phyloP scores from a whole-genome alignment of 352 stramenopile species.

The Phytophthora cryptogea region DNA sequence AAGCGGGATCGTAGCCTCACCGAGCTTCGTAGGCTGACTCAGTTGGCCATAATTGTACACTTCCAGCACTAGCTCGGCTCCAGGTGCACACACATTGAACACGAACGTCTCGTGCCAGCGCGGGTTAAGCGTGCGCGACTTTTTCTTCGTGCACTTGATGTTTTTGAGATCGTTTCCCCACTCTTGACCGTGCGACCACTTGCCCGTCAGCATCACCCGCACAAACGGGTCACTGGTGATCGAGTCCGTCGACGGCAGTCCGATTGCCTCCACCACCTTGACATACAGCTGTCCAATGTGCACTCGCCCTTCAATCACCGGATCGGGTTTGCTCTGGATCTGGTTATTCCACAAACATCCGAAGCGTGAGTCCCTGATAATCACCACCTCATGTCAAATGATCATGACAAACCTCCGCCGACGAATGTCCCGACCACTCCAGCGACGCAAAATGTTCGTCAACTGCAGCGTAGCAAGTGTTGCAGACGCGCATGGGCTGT shows the following conservation, averaged over 20 bases:
- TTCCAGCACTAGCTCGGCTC: conserved; percentile 81
- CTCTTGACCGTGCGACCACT: conserved; percentile 86
- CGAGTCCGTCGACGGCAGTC: conserved; percentile 83
- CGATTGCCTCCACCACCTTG: conserved; percentile 86
- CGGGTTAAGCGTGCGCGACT: conserved; percentile 84
- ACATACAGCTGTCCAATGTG: conserved; percentile 88
- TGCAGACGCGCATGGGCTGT: conserved; percentile 87
- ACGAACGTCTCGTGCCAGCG: conserved; percentile 89
- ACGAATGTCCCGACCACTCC: conserved; percentile 82
- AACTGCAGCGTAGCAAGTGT: conserved; percentile 82
- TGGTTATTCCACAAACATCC: conserved; percentile 20
- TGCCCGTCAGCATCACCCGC: conserved; percentile 80
- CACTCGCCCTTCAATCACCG: conserved; percentile 80
- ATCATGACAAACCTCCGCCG: conserved; percentile 48
- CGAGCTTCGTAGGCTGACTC: conserved; percentile 82
- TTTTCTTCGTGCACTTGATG: conserved; percentile 87
- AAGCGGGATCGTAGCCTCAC: conserved; percentile 76
- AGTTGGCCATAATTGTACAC: conserved; percentile 88
- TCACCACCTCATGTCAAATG: neutral
- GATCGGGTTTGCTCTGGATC: conserved; percentile 71
- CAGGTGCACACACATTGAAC: conserved; percentile 86
- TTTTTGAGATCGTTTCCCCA: conserved; percentile 85
- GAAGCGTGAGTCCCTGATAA: neutral
- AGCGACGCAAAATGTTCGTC: conserved; percentile 86
- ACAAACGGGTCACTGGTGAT: conserved; percentile 90